phyloP scores from a whole-genome alignment of 1,284 basidiomycete species.

The Boletus sp. region DNA sequence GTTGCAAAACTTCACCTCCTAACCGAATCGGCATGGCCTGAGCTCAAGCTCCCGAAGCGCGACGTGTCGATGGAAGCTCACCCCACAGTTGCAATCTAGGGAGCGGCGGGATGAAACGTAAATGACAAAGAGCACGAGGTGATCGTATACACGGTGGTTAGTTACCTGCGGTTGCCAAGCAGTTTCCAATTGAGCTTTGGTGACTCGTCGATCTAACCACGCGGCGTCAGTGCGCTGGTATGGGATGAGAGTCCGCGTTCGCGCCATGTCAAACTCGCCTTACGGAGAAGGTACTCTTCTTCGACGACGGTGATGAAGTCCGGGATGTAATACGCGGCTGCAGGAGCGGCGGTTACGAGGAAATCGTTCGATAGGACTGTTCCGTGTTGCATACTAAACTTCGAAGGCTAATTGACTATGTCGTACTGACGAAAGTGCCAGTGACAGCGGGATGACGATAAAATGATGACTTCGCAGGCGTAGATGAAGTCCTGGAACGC shows the following conservation, averaged over 20 bases:
- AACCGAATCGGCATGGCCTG: slow-evolving; percentile 14
- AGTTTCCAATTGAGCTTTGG: slow-evolving; percentile 87
- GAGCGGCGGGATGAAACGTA: slow-evolving; percentile 11
- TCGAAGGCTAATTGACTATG: slow-evolving; percentile 15
- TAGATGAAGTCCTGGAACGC: not conserved
- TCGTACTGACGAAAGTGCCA: not conserved
- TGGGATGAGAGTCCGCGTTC: not conserved
- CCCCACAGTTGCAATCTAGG: slow-evolving; percentile 79
- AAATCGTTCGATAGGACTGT: slow-evolving; percentile 14
- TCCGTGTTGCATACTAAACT: slow-evolving; percentile 19
- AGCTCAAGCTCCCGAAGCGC: slow-evolving; percentile 1
- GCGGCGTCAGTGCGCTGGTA: slow-evolving; percentile 22
- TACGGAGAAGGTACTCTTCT: slow-evolving; percentile 76
- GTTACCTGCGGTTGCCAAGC: slow-evolving; percentile 77
- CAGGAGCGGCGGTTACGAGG: slow-evolving; percentile 29
- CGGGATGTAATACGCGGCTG: slow-evolving; percentile 68
- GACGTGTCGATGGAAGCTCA: slow-evolving; percentile 40
- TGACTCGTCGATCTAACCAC: slow-evolving; percentile 66
- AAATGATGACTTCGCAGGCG: not conserved
- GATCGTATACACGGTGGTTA: slow-evolving; percentile 1
- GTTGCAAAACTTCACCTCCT: slow-evolving; percentile 72
- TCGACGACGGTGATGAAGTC: slow-evolving; percentile 82
- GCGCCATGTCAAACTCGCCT: slow-evolving; percentile 49
- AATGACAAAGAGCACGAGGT: slow-evolving; percentile 6
- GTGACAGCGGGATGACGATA: slow-evolving; percentile 9